Base-by-base conservation (phyloP, 441 rosid genomes). In the Raphanus hybrid region DNA sequence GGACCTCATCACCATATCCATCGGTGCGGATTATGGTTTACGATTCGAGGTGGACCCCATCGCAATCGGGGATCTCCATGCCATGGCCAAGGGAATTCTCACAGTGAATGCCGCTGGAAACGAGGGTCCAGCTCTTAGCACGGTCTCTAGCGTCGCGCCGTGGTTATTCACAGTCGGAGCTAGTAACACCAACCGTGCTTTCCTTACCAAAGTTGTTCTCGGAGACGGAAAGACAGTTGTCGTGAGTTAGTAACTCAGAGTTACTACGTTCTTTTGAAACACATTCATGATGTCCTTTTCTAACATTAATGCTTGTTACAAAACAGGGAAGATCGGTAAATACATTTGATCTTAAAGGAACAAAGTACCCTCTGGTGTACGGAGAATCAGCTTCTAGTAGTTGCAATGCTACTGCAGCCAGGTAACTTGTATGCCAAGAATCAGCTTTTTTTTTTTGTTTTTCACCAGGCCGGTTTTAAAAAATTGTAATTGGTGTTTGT, bases 131-230 rank as follows among this genome's bases (percentile, higher is more conserved):
- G 4, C 6, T 3, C 0, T 0, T 1, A 68, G 58, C 8, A 7
- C 73, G 0, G 69, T 76, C 0, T 0, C 26, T 0, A 87, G 89
- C 58, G 41, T 82, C n/a, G 85, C 92, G 0, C 91, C 89, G 1
- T 88, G 91, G 90, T 41, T 85, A 2, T 78, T 90, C 20, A 39
- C 87, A 1, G 84, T 87, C 2, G 90, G 88, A 29, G 92, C 87
- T 50, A 87, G 88, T 64, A 84, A 74, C 75, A 86, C 67, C 0
- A 86, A 87, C 64, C 87, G 90, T 0, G 41, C 10, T 0, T 75
- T 88, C 55, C 14, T 80, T 32, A 75, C 80, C 67, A 85, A 82
- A 76, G 83, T 85, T 74, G 83, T 83, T 55, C 90, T 90, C 2
- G 89, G 86, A 37, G 74, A 87, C 23, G 87, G 87, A 20, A 80